These are phyloP conservation scores for Yamadazyma triangularis DNA, from an alignment of 1,139 yeast species.

Conservation along the genomic window DNA sequence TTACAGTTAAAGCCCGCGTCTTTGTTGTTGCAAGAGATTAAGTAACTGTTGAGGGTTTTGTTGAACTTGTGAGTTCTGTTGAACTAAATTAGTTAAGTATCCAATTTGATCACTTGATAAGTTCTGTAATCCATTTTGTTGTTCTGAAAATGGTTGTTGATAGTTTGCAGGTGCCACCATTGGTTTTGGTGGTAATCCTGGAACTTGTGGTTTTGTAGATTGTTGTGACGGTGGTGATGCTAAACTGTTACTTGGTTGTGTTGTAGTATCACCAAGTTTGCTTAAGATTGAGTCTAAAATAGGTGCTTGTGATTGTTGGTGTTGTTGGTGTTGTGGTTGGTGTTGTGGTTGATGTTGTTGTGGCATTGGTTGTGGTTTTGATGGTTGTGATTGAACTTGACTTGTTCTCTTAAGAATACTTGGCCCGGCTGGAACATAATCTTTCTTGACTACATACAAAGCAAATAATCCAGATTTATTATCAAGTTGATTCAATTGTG, in stretches of 20 bases:
- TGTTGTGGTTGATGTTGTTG: slow-evolving; percentile 1
- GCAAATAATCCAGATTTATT: slow-evolving; percentile 32
- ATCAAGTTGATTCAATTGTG: slow-evolving; percentile 8
- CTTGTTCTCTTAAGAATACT: not conserved
- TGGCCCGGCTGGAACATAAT: slow-evolving; percentile 20
- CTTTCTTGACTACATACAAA: slow-evolving; percentile 45
- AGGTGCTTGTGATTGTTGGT: slow-evolving; percentile 2
- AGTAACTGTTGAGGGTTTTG: slow-evolving; percentile 18
- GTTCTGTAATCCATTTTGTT: not conserved
- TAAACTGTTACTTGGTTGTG: too few relatives aligned
- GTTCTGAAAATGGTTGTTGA: not conserved
- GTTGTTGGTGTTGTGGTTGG: slow-evolving; percentile 1
- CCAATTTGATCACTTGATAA: slow-evolving; percentile 11
- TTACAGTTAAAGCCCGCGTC: not conserved
- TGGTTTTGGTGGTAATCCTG: not conserved
- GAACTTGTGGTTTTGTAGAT: not conserved
- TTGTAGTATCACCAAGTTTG: slow-evolving; percentile 14
- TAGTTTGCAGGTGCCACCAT: not conserved
- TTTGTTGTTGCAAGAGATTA: slow-evolving; percentile 14
- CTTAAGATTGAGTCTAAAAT: slow-evolving; percentile 19
- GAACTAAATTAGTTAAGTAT: slow-evolving; percentile 13
- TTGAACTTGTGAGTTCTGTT: slow-evolving; percentile 21
- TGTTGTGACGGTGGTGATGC: slow-evolving; percentile 2
- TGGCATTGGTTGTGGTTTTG: slow-evolving; percentile 2
- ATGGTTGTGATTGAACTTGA: too few relatives aligned